Evolutionary conservation across 108 stramenopile species (phyloP).

Genomic region (Cyclotella choctawhatcheeana): DNA sequence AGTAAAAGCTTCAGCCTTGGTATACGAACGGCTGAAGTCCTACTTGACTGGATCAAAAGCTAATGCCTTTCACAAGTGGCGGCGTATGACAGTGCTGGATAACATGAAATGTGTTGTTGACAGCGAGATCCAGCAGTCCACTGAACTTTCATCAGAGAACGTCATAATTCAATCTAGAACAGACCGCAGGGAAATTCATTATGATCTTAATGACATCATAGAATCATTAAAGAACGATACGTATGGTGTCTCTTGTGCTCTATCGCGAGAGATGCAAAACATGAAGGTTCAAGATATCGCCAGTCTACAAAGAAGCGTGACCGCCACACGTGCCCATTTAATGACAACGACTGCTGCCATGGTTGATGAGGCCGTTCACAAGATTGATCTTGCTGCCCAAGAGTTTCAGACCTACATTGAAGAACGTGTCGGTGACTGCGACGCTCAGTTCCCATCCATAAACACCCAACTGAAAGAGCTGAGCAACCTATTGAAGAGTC

Average conservation of each 20-base stretch:
- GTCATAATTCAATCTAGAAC: neutral
- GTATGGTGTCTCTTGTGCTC: conserved; percentile 41
- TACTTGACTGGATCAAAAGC: conserved; percentile 7
- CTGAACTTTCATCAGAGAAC: neutral
- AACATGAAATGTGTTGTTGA: conserved; percentile 22
- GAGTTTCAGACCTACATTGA: conserved; percentile 20
- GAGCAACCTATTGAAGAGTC: conserved; percentile 25
- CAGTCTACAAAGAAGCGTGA: conserved; percentile 26
- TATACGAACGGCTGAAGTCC: conserved; percentile 21
- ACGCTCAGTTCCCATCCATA: conserved; percentile 23
- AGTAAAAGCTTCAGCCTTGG: conserved; percentile 33
- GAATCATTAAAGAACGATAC: conserved; percentile 42
- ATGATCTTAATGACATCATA: conserved; percentile 19
- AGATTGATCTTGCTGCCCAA: conserved; percentile 10
- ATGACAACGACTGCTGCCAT: conserved; percentile 8
- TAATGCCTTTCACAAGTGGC: conserved; percentile 53
- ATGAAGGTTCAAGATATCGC: conserved; percentile 40
- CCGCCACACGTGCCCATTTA: conserved; percentile 21
- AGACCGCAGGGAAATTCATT: neutral
- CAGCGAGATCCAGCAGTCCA: neutral
- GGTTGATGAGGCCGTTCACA: conserved; percentile 28
- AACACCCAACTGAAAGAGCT: conserved; percentile 25
- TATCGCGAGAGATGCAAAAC: conserved; percentile 44
- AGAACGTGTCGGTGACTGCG: conserved; percentile 26
- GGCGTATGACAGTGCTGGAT: conserved; percentile 34